Conservation (phyloP, 495 filamentous ascomycete species). For the Neurospora pannonica region DNA sequence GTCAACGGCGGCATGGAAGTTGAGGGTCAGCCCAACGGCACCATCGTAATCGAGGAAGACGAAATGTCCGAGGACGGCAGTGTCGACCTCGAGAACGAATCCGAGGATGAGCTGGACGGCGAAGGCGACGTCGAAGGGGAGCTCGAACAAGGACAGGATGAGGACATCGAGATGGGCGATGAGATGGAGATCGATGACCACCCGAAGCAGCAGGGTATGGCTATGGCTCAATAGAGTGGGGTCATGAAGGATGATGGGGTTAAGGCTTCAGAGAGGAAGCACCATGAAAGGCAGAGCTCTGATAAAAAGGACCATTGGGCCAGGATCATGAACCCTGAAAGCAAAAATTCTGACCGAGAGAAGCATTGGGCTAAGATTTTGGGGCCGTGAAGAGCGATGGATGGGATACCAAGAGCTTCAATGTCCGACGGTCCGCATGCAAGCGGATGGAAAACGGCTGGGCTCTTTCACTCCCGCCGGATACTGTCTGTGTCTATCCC, state of each 20-base stretch:
- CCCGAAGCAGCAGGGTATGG: constrained; percentile 2
- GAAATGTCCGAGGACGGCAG: constrained; percentile 82
- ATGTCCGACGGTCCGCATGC: background rate
- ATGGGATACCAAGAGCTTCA: background rate
- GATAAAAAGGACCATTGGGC: background rate
- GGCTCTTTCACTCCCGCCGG: background rate
- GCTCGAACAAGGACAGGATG: constrained; percentile 44
- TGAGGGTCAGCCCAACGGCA: constrained; percentile 30
- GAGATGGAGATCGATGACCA: constrained; percentile 31
- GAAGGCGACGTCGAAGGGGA: constrained; percentile 74
- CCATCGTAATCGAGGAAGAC: constrained; percentile 48
- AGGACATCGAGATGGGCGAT: constrained; percentile 77
- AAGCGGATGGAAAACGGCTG: background rate
- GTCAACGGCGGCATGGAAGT: constrained; percentile 43
- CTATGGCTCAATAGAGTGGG: constrained; percentile 7
- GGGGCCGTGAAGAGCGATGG: background rate
- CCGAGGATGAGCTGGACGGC: constrained; percentile 70
- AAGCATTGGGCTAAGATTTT: background rate
- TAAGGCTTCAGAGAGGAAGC: too few species aligned
- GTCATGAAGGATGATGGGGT: too few species aligned
- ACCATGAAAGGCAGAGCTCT: background rate
- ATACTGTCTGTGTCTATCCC: background rate
- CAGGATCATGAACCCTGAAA: background rate
- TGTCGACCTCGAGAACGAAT: constrained; percentile 94
- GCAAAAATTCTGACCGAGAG: background rate